Evolutionary conservation across 2,329 filamentous ascomycete species (phyloP), one percentile per base, ranked within the genome.

Genomic region (Fusarium humuli): DNA sequence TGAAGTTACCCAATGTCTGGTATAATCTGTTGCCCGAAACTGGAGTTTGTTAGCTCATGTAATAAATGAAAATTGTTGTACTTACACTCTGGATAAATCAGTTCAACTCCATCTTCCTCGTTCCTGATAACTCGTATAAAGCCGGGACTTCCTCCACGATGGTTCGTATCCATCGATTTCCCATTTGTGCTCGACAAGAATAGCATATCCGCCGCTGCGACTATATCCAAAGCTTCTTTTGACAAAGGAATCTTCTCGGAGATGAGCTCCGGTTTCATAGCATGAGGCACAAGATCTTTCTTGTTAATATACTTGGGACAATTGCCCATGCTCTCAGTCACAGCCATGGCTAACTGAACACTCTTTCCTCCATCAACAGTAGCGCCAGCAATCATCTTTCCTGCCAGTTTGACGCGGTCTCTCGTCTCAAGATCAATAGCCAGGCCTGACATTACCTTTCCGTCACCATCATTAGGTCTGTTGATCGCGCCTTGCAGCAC

Each of bases 301-400:
- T 88, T 88, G 78, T 95, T 96, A 34, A 97, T 77, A 73, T 97
- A 97, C 79, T 97, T 97, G 3, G 94, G 93, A 73, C 93, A 97
- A 73, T 96, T 97, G 0, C 92, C 90, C 81, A 97, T 75, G 70
- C 89, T 92, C 78, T 92, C 90, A 32, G 91, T 86, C 59, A 97
- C 88, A 42, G 86, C 86, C 46, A 94, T 83, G 16, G 91, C 89
- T 37, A 95, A 80, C 77, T 87, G 84, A 45, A 85, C 73, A 7
- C 81, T 68, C n/a, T 82, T 75, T 6, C 74, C 76, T 14, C 65
- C 75, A 8, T 67, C 70, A 6, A 81, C 80, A 6, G 91, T 77
- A 5, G 87, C 84, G 0, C 90, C 92, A 6, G 89, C 90, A 20
- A 92, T 77, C 85, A 94, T 89, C 37, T 83, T 84, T 0, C 93